Evolutionary conservation across 2,329 filamentous ascomycete genomes (phyloP), one percentile per base, ranked within the genome.

Genomic region (Aspergillus quadrilineatus): DNA sequence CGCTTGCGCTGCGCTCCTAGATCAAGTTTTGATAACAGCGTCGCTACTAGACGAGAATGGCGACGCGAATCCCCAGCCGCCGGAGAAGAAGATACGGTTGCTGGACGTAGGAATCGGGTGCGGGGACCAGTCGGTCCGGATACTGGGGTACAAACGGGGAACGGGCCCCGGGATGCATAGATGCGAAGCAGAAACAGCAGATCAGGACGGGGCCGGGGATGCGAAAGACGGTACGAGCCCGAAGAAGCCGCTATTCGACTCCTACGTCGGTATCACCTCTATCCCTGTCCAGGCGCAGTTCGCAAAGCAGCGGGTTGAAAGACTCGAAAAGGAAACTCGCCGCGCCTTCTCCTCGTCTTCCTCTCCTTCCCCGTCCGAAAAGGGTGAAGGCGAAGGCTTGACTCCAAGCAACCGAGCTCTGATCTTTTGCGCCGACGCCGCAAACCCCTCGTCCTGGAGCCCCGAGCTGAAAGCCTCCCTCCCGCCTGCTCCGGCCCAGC

Each of bases 81-180:
- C 58, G 4, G 29, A 56, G 22, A 32, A 59, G 52, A 54, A 53
- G 42, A 26, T 56, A 54, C 53, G 51, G 2, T 48, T 70, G 8
- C 68, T 85, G 1, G 83, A 85, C 57, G 71, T 85, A 1, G 83
- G 83, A 2, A 81, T 84, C 58, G 83, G 83, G 8, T 86, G 83
- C 59, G 83, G 83, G 32, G 82, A 85, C 60, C 83, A 85, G 65
- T 81, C 77, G 0, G 65, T 80, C 17, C 76, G 80, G 54, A 62
- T 84, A 26, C 41, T 57, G 30, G 34, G 26, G 5, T 53, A 53
- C n/a, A 53, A 30, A 47, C 2, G 2, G 29, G n/a, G 12, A 17
- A 8, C 3, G 10, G 12, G 29, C 4, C 22, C 22, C 22, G 22
- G 22, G 22, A 22, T 22, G 22, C 22, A 22, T 22, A 22, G 22